Conservation (phyloP, 257 asterid genomes). For the Scutellaria minor region DNA sequence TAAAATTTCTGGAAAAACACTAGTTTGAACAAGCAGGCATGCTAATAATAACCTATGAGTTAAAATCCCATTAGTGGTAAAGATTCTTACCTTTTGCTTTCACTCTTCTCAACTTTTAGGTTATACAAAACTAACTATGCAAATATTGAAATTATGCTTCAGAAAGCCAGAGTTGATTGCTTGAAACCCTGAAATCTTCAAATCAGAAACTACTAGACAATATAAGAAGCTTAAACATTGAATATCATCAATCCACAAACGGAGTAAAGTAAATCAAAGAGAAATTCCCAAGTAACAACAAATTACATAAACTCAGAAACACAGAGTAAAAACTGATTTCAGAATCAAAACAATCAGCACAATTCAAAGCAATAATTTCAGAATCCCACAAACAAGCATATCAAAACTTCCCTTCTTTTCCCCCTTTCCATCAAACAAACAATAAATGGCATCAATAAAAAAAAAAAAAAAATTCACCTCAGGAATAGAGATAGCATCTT, state of each 20-base stretch:
- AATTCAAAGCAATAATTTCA: neutral
- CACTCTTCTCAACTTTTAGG: neutral
- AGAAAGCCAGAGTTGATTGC: neutral
- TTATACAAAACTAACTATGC: neutral
- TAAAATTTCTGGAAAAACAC: neutral
- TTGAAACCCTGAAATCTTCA: neutral
- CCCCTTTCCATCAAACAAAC: neutral
- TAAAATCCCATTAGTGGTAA: neutral
- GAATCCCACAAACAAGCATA: neutral
- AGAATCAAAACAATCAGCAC: slow-evolving; percentile 15
- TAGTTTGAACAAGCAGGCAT: neutral
- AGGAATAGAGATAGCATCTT: slow-evolving; percentile 22
- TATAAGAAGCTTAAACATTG: neutral
- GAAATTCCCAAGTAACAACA: neutral
- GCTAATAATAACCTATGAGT: neutral
- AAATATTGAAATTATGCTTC: neutral
- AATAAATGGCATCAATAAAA: neutral
- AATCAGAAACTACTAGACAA: neutral
- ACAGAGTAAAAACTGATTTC: neutral
- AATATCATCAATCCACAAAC: neutral
- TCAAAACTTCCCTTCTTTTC: neutral
- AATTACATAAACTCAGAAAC: neutral
- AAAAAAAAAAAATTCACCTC: slow-evolving; percentile 3
- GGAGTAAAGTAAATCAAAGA: neutral
- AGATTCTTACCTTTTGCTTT: neutral